These are phyloP conservation scores for Colletotrichum echinochloae DNA, from an alignment of 2,329 filamentous ascomycete genomes.

Conservation along the genomic window DNA sequence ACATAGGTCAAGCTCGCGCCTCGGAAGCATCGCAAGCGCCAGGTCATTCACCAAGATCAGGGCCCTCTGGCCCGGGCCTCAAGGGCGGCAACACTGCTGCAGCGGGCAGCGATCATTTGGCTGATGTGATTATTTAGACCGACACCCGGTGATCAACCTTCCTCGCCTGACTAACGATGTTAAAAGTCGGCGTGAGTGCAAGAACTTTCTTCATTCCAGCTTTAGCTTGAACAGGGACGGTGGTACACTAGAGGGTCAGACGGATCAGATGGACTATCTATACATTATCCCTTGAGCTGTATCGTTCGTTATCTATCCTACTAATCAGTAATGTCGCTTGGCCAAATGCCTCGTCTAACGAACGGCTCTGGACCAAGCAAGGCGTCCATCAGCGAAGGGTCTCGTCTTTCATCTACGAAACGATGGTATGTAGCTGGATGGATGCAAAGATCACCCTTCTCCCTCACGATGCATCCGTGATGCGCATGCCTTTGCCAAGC, in stretches of 20 bases:
- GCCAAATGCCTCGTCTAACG: background rate
- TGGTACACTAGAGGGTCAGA: background rate
- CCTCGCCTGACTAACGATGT: background rate
- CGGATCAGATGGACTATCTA: background rate
- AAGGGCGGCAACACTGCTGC: background rate
- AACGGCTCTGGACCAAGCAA: background rate
- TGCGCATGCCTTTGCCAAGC: background rate
- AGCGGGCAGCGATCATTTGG: background rate
- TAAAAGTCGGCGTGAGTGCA: background rate
- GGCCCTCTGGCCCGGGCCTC: constrained; percentile 20
- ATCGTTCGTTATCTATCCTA: background rate
- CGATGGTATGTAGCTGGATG: background rate
- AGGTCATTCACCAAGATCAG: background rate
- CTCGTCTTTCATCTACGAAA: background rate
- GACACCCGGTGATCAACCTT: background rate
- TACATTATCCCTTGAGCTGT: background rate
- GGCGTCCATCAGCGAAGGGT: background rate
- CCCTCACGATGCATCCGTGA: background rate
- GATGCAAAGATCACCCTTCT: background rate
- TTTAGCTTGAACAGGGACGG: background rate
- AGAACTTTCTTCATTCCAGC: background rate
- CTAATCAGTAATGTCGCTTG: background rate
- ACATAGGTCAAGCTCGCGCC: background rate
- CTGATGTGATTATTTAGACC: background rate
- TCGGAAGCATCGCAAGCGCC: background rate